Evolutionary conservation across 2,329 filamentous ascomycete species (phyloP), one percentile per base, ranked within the genome.

Genomic region (Phoma sp.): DNA sequence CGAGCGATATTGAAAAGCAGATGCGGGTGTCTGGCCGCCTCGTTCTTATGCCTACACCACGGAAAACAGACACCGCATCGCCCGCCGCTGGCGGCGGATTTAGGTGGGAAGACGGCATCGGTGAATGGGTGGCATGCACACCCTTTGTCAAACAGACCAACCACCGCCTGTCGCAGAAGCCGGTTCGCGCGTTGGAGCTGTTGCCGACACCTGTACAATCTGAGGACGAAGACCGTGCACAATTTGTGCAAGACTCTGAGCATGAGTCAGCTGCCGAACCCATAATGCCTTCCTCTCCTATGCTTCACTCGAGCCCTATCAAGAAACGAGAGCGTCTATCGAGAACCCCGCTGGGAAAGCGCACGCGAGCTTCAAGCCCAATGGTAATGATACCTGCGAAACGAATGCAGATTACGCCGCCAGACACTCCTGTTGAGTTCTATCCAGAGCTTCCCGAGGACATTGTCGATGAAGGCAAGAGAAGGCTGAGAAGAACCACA

Each of bases 101-200:
- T 47, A 66, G 71, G 22, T 79, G 77, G 76, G 77, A 80, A 59
- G 77, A 78, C 42, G 77, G 75, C 8, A 73, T 80, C 32, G 75
- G 75, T 23, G 78, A 80, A 55, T 80, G 77, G 77, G 73, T 79
- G n/a, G 66, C 69, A 0, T 74, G 68, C 33, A 78, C 78, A 7
- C 77, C 78, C 0, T 72, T 72, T 58, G 46, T 53, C 7, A 68
- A 64, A 36, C 62, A 66, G 29, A 50, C 58, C 10, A 47, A 53
- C n/a, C 60, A 63, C 38, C 55, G 41, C 8, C 23, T 59, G 10
- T 25, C 43, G 5, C 57, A 52, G 36, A 61, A 61, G 27, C 62
- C 65, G 0, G 43, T 70, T 10, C 64, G 64, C 9, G 42, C 55
- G 7, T 47, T 72, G 7, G 56, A 61, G 4, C 51, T 71, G 1